These are phyloP conservation scores for Diaporthe eres DNA, from an alignment of 2,329 filamentous ascomycete species.

Conservation along the genomic window DNA sequence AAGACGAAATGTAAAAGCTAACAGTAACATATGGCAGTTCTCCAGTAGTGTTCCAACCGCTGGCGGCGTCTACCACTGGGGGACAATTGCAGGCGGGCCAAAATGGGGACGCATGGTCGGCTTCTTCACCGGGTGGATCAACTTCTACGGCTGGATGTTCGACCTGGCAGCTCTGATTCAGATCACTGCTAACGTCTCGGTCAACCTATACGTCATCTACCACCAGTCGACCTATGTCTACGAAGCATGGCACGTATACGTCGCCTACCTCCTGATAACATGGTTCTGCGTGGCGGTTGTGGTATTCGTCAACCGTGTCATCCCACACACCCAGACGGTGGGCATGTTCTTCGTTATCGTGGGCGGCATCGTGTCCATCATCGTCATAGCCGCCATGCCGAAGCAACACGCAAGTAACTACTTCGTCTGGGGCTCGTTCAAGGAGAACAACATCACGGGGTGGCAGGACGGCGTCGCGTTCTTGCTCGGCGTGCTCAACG, in stretches of 20 bases:
- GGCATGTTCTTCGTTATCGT: slow-evolving; percentile 69
- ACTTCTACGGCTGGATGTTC: slow-evolving; percentile 74
- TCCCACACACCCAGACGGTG: slow-evolving; percentile 66
- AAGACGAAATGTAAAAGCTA: slow-evolving; percentile 44
- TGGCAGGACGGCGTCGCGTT: slow-evolving; percentile 74
- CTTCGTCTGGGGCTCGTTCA: slow-evolving; percentile 67
- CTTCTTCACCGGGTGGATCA: slow-evolving; percentile 64
- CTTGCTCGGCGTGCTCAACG: slow-evolving; percentile 75
- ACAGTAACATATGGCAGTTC: slow-evolving; percentile 60
- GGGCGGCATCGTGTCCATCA: slow-evolving; percentile 66
- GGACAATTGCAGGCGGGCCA: slow-evolving; percentile 69
- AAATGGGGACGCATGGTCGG: slow-evolving; percentile 66
- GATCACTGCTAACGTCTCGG: slow-evolving; percentile 71
- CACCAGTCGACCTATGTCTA: slow-evolving; percentile 65
- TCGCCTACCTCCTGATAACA: slow-evolving; percentile 69
- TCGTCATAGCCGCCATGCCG: slow-evolving; percentile 69
- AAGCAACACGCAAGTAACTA: slow-evolving; percentile 61
- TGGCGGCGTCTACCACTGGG: slow-evolving; percentile 74
- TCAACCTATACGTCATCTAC: slow-evolving; percentile 73
- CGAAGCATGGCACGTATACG: slow-evolving; percentile 71
- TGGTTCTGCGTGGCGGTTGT: slow-evolving; percentile 67
- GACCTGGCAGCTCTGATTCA: slow-evolving; percentile 71
- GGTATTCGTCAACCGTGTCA: slow-evolving; percentile 68
- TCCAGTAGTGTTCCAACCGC: slow-evolving; percentile 73
- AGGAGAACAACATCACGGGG: slow-evolving; percentile 64